Evolutionary conservation across 805 yeast species (phyloP), one percentile per base, ranked within the genome.

Genomic region (Ogataea pilisensis): DNA sequence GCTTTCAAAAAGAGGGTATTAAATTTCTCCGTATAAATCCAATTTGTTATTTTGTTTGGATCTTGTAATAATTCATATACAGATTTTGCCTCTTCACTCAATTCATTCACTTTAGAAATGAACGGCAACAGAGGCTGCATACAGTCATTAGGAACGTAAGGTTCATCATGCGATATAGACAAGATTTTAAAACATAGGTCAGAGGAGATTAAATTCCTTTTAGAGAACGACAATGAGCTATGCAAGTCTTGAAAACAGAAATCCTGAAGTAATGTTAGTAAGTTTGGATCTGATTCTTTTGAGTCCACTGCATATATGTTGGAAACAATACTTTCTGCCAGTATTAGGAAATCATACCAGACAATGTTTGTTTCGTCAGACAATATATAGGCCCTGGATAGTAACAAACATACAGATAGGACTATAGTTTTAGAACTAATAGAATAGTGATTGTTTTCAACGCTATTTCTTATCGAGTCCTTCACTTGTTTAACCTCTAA

Each of bases 201-300:
- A 5, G 35, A 24, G n/a, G 16, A 7, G 16, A 25, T 51, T 47
- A 39, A 51, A 30, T 9, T 34, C 2, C 28, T 31, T 25, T 33
- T 20, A 8, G 13, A 7, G 28, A 12, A 38, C 12, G 32, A n/a
- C 13, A 16, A 3, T 2, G 37, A 27, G 2, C 33, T 24, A 28
- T 34, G 26, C 45, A 52, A 44, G 51, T 51, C 37, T 45, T 38
- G 34, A 11, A 19, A 13, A 31, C 34, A 31, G 19, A 31, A 31
- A 2, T 18, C 14, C 17, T 31, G 25, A 9, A 27, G 6, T 13
- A 27, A 27, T 14, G 13, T 8, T 8, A 13, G 14, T 27, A 13
- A 6, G 7, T 13, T 9, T n/a, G 6, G 8, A 31, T 31, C 34
- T 3, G 11, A 8, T 14, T 31, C 19, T 8, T 27, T 12, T 12